A percentile compares a stretch with the other conserved stretches of the same genome.
phyloP scores from a whole-genome alignment of 345 rosid genomes.

The Camelina laxa region DNA sequence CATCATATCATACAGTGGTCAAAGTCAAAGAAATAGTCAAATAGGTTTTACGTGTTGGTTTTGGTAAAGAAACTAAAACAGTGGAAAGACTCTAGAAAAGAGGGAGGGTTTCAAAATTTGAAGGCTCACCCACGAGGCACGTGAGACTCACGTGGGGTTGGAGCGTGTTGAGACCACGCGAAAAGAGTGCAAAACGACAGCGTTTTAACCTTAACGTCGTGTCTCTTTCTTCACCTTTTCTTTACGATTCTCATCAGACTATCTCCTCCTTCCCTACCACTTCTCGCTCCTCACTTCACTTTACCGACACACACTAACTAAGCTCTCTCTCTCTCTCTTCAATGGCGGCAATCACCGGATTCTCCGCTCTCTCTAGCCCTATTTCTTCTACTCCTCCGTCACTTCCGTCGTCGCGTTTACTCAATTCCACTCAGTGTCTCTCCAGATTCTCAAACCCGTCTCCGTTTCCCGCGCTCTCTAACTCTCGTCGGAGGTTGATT shows the following conservation, averaged over 20 bases:
- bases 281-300: slow-evolving; percentile 1
- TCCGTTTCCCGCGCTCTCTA: slow-evolving; percentile 26
- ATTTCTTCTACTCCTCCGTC: slow-evolving; percentile 24
- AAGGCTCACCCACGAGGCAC: background rate
- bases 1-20: background rate
- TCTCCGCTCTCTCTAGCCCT: slow-evolving; percentile 41
- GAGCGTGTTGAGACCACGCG: slow-evolving; percentile 53
- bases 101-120: background rate
- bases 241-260: slow-evolving; percentile 24
- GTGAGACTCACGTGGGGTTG: background rate
- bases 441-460: slow-evolving; percentile 37
- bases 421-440: background rate
- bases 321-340: slow-evolving; percentile 7
- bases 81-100: background rate
- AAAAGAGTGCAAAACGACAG: slow-evolving; percentile 32
- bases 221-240: slow-evolving; percentile 66
- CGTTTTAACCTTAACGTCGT: slow-evolving; percentile 50
- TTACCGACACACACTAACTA: slow-evolving; percentile 11
- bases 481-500: slow-evolving; percentile 36
- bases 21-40: background rate
- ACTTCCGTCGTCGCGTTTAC: slow-evolving; percentile 41
- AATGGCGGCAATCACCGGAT: slow-evolving; percentile 53
- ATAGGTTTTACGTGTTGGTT: background rate
- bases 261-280: slow-evolving; percentile 31
- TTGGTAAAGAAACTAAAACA: background rate